A percentile compares a stretch with the other conserved stretches of the same genome.
Conservation (phyloP, 2,329 filamentous ascomycete species). For the Aspergillus transmontanensis region DNA sequence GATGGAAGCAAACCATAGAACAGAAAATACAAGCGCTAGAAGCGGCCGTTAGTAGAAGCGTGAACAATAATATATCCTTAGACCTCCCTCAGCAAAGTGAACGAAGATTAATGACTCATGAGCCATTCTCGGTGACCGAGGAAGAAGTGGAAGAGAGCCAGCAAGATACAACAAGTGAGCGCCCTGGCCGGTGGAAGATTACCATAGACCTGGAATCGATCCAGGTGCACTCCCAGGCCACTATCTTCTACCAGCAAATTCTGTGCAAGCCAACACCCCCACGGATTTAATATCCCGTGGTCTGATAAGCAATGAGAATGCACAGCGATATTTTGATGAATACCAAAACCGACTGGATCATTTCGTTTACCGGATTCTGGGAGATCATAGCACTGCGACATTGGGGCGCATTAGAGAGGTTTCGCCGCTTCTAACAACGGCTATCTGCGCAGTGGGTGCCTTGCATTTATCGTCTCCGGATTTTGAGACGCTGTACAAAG, state of each 20-base stretch:
- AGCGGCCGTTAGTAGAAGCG: conserved; percentile 33
- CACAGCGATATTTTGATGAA: conserved; percentile 43
- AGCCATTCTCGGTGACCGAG: neutral
- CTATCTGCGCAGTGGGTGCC: conserved; percentile 49
- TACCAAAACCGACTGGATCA: conserved; percentile 50
- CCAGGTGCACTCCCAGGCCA: neutral
- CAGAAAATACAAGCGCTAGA: conserved; percentile 41
- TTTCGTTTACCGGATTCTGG: conserved; percentile 49
- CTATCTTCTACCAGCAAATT: neutral
- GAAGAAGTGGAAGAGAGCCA: neutral
- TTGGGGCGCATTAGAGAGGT: conserved; percentile 42
- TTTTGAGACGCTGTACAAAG: conserved; percentile 41
- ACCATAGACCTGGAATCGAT: conserved; percentile 38
- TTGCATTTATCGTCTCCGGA: conserved; percentile 41
- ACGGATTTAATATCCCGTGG: conserved; percentile 50
- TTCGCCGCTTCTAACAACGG: conserved; percentile 48
- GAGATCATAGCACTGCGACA: conserved; percentile 36
- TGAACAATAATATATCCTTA: conserved; percentile 2
- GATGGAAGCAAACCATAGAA: conserved; percentile 45
- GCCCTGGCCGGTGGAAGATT: conserved; percentile 31
- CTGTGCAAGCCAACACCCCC: neutral
- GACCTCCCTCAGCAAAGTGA: neutral
- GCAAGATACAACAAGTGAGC: neutral
- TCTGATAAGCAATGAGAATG: conserved; percentile 45
- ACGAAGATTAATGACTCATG: neutral